Percentiles rank a stretch among this genome's conserved stretches.
Conservation (phyloP, 257 asterid species). For the Ilex aquifolium region DNA sequence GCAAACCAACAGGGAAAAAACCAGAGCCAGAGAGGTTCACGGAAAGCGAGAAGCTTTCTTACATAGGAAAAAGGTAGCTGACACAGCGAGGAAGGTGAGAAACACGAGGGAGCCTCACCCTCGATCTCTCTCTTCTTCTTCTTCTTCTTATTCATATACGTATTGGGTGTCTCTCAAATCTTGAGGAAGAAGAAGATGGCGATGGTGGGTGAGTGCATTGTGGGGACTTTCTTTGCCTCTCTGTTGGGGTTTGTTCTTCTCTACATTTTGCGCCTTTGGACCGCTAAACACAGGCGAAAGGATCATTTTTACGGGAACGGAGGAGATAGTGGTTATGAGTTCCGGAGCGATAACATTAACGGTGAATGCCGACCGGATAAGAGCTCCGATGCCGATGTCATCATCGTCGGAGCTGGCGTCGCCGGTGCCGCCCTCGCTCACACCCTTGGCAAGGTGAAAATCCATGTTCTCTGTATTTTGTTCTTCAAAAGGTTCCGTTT, state of each 20-base stretch:
- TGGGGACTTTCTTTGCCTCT: conserved; percentile 22
- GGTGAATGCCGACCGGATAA: conserved; percentile 8
- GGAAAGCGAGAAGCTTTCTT: no score
- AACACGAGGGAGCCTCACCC: no score
- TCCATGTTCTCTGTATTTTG: conserved; percentile 12
- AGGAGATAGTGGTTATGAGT: conserved; percentile 3
- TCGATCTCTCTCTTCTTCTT: no score
- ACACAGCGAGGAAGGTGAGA: no score
- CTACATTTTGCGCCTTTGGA: conserved; percentile 21
- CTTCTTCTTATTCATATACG: no score
- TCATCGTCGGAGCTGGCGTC: conserved; percentile 53
- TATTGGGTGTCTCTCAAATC: no score
- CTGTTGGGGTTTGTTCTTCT: conserved; percentile 19
- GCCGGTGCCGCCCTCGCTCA: conserved; percentile 52
- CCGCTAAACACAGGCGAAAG: conserved; percentile 1
- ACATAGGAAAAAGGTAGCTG: no score
- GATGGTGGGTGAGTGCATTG: conserved; percentile 23
- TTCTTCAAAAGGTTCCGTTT: neutral
- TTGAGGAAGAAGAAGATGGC: neutral
- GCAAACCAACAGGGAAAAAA: no score
- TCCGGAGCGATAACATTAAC: conserved; percentile 7
- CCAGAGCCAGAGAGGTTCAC: no score
- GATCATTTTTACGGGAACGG: no score
- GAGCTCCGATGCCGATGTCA: conserved; percentile 31
- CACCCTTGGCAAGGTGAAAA: conserved; percentile 41